Conservation (phyloP, 2,329 filamentous ascomycete species). For the Amphichorda felina region DNA sequence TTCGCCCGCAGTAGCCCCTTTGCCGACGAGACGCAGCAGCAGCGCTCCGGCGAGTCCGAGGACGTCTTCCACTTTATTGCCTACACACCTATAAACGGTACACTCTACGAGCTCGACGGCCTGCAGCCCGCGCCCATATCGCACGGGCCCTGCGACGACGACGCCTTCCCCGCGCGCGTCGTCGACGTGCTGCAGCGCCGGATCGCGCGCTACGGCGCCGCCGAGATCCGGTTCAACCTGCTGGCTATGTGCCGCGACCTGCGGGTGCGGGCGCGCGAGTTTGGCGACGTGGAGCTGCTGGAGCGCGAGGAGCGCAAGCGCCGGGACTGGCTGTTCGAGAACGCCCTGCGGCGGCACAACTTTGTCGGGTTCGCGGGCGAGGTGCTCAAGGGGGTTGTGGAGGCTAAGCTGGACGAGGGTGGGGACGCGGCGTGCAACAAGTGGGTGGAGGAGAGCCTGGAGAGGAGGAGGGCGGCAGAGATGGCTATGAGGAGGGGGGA, state of each 20-base stretch:
- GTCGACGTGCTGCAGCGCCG: constrained; percentile 78
- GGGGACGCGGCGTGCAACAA: constrained; percentile 52
- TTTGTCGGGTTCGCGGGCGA: constrained; percentile 94
- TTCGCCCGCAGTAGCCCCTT: constrained; percentile 86
- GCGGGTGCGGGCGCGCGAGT: constrained; percentile 62
- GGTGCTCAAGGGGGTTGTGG: constrained; percentile 77
- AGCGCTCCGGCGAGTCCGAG: constrained; percentile 53
- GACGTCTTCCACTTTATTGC: constrained; percentile 98
- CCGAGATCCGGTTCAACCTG: constrained; percentile 92
- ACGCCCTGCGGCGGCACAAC: constrained; percentile 81
- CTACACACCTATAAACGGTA: constrained; percentile 71
- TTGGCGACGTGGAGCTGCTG: constrained; percentile 71
- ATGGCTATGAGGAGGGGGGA: constrained; percentile 15
- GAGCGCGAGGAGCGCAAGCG: constrained; percentile 75
- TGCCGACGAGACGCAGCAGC: constrained; percentile 68
- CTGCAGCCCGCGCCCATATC: constrained; percentile 86
- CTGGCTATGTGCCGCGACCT: constrained; percentile 85
- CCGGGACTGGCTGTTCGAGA: constrained; percentile 86
- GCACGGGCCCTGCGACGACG: constrained; percentile 63
- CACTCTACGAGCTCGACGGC: constrained; percentile 88
- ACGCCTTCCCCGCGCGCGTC: constrained; percentile 66
- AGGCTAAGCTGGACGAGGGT: constrained; percentile 55
- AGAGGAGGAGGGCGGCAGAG: constrained; percentile 7
- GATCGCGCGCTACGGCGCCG: constrained; percentile 70
- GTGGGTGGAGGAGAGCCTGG: constrained; percentile 61